These are phyloP conservation scores for Blastomyces gilchristii DNA, from an alignment of 2,329 filamentous ascomycete genomes.

Conservation along the genomic window DNA sequence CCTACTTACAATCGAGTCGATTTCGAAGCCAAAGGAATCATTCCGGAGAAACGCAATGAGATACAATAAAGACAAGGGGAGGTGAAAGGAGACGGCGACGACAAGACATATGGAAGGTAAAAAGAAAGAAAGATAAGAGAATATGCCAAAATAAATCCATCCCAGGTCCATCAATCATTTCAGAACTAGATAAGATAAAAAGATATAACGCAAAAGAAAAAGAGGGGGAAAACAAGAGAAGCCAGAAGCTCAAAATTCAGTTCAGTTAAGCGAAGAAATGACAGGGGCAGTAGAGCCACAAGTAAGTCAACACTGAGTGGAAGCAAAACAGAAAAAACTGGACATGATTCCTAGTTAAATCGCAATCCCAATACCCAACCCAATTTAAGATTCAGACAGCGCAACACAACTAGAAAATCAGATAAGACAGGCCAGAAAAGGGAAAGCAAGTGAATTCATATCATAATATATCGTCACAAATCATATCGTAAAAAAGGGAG, in stretches of 20 bases:
- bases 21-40: background rate
- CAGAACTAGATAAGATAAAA: too few relatives aligned
- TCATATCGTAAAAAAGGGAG: conserved; percentile 3
- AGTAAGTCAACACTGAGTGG: background rate
- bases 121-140: background rate
- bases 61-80: too few relatives aligned
- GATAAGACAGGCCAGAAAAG: conserved; percentile 1
- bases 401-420: background rate
- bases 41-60: background rate
- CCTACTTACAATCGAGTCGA: background rate
- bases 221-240: background rate
- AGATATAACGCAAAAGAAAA: background rate
- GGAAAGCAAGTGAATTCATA: background rate
- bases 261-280: background rate
- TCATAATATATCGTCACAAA: conserved; percentile 8
- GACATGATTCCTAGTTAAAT: background rate
- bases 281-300: background rate
- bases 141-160: background rate
- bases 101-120: background rate
- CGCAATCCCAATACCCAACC: background rate
- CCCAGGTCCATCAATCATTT: background rate
- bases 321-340: background rate
- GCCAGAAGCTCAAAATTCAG: background rate
- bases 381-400: background rate
- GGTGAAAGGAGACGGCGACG: too few relatives aligned